Conservation (phyloP, 768 basidiomycete species). For the Hebeloma cylindrosporum region DNA sequence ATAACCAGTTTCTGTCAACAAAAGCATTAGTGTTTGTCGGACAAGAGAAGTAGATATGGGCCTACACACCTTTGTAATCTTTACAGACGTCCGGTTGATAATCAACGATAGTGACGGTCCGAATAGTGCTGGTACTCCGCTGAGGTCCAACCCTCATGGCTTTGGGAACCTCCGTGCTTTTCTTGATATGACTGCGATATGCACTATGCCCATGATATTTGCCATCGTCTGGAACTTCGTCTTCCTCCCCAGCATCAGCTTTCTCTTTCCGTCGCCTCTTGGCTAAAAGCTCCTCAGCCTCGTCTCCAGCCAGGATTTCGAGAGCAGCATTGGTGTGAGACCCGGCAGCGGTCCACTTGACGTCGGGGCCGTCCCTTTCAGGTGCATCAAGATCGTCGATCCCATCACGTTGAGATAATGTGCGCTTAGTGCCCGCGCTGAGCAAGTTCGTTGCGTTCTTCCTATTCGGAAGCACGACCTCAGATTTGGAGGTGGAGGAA, state of each 20-base stretch:
- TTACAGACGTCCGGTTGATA: conserved; percentile 99
- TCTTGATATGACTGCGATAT: conserved; percentile 79
- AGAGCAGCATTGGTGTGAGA: conserved; percentile 73
- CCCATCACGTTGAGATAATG: conserved; percentile 64
- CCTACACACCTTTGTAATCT: conserved; percentile 90
- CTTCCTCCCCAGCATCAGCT: conserved; percentile 48
- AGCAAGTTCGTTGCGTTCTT: conserved; percentile 70
- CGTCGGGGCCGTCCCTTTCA: conserved; percentile 63
- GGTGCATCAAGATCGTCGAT: conserved; percentile 47
- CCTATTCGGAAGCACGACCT: conserved; percentile 77
- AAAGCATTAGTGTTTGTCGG: conserved; percentile 7
- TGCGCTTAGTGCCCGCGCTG: conserved; percentile 50
- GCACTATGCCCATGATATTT: conserved; percentile 83
- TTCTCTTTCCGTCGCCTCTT: conserved; percentile 64
- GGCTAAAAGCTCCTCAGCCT: conserved; percentile 72
- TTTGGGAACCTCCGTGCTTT: conserved; percentile 81
- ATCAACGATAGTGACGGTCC: conserved; percentile 93
- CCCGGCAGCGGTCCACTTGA: conserved; percentile 75
- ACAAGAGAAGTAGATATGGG: conserved; percentile 6
- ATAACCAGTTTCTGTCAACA: conserved; percentile 84
- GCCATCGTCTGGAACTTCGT: conserved; percentile 76
- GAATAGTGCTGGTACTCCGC: conserved; percentile 75
- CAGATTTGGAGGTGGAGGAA: conserved; percentile 53
- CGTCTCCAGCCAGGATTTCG: conserved; percentile 82
- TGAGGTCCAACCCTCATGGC: conserved; percentile 86